Evolutionary conservation across 306 rosid species (phyloP).

Genomic region (Sindora glabra): DNA sequence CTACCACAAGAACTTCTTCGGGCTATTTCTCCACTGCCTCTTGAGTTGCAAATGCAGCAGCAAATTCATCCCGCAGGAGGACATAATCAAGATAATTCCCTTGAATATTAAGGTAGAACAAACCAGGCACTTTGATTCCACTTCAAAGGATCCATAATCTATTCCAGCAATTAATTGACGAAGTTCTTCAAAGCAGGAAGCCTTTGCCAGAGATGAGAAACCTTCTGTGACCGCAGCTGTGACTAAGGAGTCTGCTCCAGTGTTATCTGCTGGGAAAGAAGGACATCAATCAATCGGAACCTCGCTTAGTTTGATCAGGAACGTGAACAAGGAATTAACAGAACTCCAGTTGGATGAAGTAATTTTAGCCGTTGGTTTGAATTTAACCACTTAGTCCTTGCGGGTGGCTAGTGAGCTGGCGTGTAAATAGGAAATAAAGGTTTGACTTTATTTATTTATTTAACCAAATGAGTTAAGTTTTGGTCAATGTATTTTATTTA

Average conservation of each 20-base stretch:
- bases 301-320: conserved; percentile 60
- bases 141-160: conserved; percentile 45
- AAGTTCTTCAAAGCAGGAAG: conserved; percentile 48
- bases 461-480: too few species aligned
- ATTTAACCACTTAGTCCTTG: too few species aligned
- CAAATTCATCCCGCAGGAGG: conserved; percentile 49
- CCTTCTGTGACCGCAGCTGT: conserved; percentile 28
- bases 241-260: conserved; percentile 47
- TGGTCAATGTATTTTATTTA: too few species aligned
- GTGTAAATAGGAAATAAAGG: too few species aligned
- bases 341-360: conserved; percentile 44
- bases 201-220: conserved; percentile 54
- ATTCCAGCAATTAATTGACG: conserved; percentile 41
- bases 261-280: conserved; percentile 55
- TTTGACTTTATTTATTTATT: too few species aligned
- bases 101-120: conserved; percentile 45
- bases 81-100: conserved; percentile 52
- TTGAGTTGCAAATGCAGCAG: conserved; percentile 67
- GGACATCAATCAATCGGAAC: conserved; percentile 43
- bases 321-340: conserved; percentile 41
- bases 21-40: conserved; percentile 84
- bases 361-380: too few species aligned
- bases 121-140: conserved; percentile 41
- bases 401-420: too few species aligned
- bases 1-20: conserved; percentile 93